Evolutionary conservation across 1,139 yeast species (phyloP), one percentile per base, ranked within the genome.

Genomic region (Saccharomyces hybrid): DNA sequence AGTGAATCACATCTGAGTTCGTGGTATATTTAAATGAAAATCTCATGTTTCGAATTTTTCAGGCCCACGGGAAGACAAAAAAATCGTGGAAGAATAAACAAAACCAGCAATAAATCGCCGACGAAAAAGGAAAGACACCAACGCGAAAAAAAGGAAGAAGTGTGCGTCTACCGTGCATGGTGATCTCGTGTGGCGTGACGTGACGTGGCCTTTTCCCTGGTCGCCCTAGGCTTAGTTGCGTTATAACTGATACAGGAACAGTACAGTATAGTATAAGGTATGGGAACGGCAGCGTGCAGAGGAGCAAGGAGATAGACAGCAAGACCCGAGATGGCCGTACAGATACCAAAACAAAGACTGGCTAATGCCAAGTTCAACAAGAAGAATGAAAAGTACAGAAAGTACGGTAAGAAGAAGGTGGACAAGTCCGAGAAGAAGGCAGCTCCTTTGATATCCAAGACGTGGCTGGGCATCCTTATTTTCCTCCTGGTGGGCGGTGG

Each of bases 401-500:
- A 79, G 62, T 74, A 75, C 71, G 86, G 89, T 27, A 83, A 84
- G 67, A 79, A 81, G 52, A 78, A 78, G 65, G 62, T 63, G n/a
- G 71, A 69, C 51, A 71, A 71, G 57, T 70, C 68, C 11, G 44
- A 38, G 12, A 49, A 49, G 31, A 42, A 49, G 47, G 42, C 48
- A 38, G 67, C 69, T 24, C 84, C 88, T 11, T 69, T 88, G 38
- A 46, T 52, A 38, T 78, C 70, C 14, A 66, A 58, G 54, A 62
- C 69, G 49, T 69, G 67, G 67, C 51, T 64, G 64, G 75, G 74
- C 52, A 73, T 83, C 1, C 76, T 89, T 57, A 79, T 80, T 28
- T 89, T 89, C 70, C 75, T 89, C 62, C 78, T 90, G 4, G 77
- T 86, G 59, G 96, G 96, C 57, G 96, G 96, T 62, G 95, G 93